These are phyloP conservation scores for Sclerotinia trifoliorum DNA, from an alignment of 2,329 filamentous ascomycete genomes.

Conservation along the genomic window DNA sequence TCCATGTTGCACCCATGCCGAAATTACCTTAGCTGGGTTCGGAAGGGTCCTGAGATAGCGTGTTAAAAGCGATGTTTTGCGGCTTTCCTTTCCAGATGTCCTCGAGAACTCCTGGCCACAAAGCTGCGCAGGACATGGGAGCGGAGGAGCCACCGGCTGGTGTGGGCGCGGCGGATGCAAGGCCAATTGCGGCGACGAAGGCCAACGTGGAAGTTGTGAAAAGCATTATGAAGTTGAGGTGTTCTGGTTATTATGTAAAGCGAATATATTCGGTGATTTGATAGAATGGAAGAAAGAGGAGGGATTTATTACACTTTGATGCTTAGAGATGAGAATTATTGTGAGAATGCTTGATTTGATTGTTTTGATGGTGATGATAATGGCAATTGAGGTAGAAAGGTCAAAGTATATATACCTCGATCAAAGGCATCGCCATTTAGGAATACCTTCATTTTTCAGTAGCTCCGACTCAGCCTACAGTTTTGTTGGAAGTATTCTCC, in stretches of 20 bases:
- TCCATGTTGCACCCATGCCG: conserved; percentile 13
- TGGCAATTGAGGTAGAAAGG: background rate
- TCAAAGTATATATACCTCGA: conserved; percentile 10
- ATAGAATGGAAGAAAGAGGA: background rate
- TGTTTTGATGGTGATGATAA: background rate
- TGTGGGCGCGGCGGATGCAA: conserved; percentile 1
- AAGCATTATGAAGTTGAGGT: background rate
- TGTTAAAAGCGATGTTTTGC: conserved; percentile 4
- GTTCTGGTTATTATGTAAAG: background rate
- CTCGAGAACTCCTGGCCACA: conserved; percentile 3
- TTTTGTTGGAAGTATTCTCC: background rate
- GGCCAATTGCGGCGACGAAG: background rate
- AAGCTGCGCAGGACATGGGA: background rate
- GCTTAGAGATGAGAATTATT: background rate
- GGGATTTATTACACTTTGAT: background rate
- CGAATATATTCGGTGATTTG: background rate
- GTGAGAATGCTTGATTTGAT: background rate
- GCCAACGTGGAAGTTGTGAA: background rate
- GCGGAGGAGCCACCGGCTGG: background rate
- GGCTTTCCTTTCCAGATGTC: background rate
- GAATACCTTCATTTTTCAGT: background rate
- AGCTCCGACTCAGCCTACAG: background rate
- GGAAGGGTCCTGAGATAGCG: background rate
- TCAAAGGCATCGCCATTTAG: background rate
- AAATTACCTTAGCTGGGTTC: conserved; percentile 1